Base-by-base conservation (phyloP, 164 flowering plant species). In the Macadamia tetraphylla region DNA sequence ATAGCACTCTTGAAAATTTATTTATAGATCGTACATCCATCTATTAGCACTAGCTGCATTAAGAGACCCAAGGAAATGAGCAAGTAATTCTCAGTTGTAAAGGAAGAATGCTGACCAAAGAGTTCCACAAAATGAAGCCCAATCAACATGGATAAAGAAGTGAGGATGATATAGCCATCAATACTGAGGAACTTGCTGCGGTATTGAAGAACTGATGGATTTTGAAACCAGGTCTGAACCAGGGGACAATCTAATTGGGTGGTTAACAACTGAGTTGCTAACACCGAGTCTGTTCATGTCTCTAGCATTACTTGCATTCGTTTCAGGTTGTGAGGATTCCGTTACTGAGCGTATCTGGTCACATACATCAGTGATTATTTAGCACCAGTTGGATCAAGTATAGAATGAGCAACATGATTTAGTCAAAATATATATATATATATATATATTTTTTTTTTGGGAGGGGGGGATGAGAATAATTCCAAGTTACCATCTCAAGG, bases 211-310 rank as follows among this genome's bases (percentile, higher is more conserved):
- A 70, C 82, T 77, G 42, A 80, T 46, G 30, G 84, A 35, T 60
- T 82, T 87, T 8, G 87, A 72, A 67, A 79, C 75, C 71, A 91
- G 90, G 73, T 89, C 97, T 53, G 94, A 81, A 76, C 87, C 84
- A 44, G 84, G 84, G 56, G 86, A 81, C 61, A 91, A 78, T 65
- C 85, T 80, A 29, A 81, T 73, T 53, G 75, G 64, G 62, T 82
- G 87, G 79, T 77, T 86, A 58, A 77, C 57, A 69, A 75, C 83
- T 31, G 83, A 73, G 65, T 80, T 87, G 60, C 74, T 72, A 42
- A 78, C 57, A 29, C 81, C 89, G 55, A 75, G 90, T 75, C 86
- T 79, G n/a, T 63, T 52, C 62, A 79, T 73, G 61, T 88, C 89
- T 69, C 75, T 87, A 18, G 76, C 72, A 71, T 67, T 81, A 63